A percentile compares a stretch with the other conserved stretches of the same genome.
These are phyloP conservation scores for Podospora australis DNA, from an alignment of 495 filamentous ascomycete genomes.

Conservation along the genomic window DNA sequence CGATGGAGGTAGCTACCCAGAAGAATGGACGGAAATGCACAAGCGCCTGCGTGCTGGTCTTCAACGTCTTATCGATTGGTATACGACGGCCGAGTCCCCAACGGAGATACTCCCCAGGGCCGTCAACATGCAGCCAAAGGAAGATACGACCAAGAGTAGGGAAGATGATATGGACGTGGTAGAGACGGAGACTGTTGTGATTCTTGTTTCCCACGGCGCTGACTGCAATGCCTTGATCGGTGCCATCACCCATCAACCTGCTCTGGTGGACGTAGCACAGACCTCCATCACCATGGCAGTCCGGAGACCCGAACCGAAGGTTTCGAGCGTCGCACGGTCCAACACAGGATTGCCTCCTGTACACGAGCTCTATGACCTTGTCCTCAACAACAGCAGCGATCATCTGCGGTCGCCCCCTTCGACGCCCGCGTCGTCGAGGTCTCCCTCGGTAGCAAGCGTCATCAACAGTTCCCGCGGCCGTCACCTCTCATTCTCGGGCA, in stretches of 20 bases:
- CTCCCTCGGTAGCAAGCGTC: conserved; percentile 16
- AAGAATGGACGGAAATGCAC: conserved; percentile 96
- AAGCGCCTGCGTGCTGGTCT: conserved; percentile 74
- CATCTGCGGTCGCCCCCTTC: conserved; percentile 57
- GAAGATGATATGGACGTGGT: conserved; percentile 42
- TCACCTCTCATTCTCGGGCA: conserved; percentile 24
- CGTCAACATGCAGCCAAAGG: conserved; percentile 15
- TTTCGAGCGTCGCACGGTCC: conserved; percentile 12
- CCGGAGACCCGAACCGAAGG: conserved; percentile 45
- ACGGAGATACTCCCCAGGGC: conserved; percentile 38
- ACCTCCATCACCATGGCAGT: conserved; percentile 88
- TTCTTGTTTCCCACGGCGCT: conserved; percentile 94
- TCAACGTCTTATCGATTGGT: conserved; percentile 73
- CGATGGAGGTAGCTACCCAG: conserved; percentile 76
- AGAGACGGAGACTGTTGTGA: conserved; percentile 68
- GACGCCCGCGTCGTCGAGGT: conserved; percentile 23
- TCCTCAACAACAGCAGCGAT: conserved; percentile 69
- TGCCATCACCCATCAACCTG: conserved; percentile 79
- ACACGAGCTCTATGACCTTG: conserved; percentile 68
- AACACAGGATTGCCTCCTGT: conserved; percentile 31
- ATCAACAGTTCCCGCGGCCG: conserved; percentile 17
- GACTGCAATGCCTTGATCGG: conserved; percentile 95
- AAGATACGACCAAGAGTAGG: conserved; percentile 10
- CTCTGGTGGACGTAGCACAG: conserved; percentile 81
- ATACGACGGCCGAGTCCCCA: conserved; percentile 49